Base-by-base conservation (phyloP, 164 flowering plant genomes). In the Pachysandra terminalis region DNA sequence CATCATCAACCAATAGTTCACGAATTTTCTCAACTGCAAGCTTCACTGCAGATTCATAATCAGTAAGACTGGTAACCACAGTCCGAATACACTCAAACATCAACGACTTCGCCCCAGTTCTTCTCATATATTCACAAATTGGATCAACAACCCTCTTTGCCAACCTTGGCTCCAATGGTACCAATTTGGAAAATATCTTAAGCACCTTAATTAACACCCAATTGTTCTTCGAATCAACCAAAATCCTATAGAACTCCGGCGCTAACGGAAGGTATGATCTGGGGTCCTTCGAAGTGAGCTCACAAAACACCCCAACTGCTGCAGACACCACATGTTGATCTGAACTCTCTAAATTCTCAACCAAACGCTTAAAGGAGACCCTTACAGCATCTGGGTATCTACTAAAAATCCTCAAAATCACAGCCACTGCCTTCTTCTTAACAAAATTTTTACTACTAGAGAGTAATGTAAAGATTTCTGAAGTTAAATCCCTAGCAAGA, bases 191-290 rank as follows among this genome's bases (percentile, higher is more conserved):
- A 66, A 95, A 95, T 16, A 95, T 84, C 84, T 95, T 95, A 67
- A 95, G 65, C 70, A 88, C 95, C 85, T 92, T 95, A 73, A 95
- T 93, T 73, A 95, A 73, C 37, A 92, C 85, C 99, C 99, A 92
- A 74, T 93, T 95, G 74, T 89, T 90, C 83, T 73, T 90, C 4
- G 85, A 89, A 73, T 92, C 99, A 56, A 84, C 83, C 80, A 95
- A 80, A 65, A 95, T 65, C 77, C 80, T 78, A 79, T 90, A 92
- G 79, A 92, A 95, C 81, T 95, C 94, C 0, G 98, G 98, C 16
- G 97, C 99, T 67, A 95, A 74, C 0, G 98, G 95, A 28, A 95
- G 76, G 79, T 88, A 95, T 0, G 93, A 78, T 55, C 49, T 74
- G 13, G 97, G 88, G 52, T 95, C 99, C 16, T 69, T 79, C 0